Base-by-base conservation (phyloP, 2,329 filamentous ascomycete genomes). In the Phaeosphaeria sp. region DNA sequence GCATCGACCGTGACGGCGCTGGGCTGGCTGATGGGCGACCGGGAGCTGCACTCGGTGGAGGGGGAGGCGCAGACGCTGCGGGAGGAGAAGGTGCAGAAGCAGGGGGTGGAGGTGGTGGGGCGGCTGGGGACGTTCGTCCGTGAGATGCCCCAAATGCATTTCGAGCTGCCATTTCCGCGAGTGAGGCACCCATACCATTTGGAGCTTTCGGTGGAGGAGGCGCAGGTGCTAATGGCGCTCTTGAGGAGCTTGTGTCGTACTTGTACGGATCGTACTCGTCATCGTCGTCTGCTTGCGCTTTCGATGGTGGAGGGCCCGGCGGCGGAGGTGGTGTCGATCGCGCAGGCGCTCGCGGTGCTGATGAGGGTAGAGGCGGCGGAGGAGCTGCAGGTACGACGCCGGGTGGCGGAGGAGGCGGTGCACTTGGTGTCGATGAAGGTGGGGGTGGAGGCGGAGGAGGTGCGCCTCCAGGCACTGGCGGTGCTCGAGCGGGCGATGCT, bases 131-230 rank as follows among this genome's bases (percentile, higher is more conserved):
- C 15, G 75, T 54, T 51, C 77, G 75, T 43, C 83, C 47, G 18
- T 44, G 36, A 2, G 52, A 25, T 21, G 46, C 52, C 6, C 52
- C 79, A 68, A 87, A 84, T 15, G 85, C 86, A 58, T 86, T 85
- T 54, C 84, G 78, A 20, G 86, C 86, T 55, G 86, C 86, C 77
- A 84, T 83, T 69, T 85, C 81, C 39, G 86, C 86, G 64, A 88
- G 79, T 21, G 83, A 85, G 39, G 77, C 65, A 24, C 77, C 61
- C 40, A 68, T 68, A 18, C 76, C 80, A 58, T 80, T 69, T 44
- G 70, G 68, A 2, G 73, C 83, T 52, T 87, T 88, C 50, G 85
- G 83, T 43, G 87, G 86, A 24, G 88, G 87, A 25, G 87, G 87
- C 5, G 64, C 73, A 18, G 73, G 71, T n/a, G 67, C 60, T 15